Evolutionary conservation across 495 filamentous ascomycete genomes (phyloP), one percentile per base, ranked within the genome.

Genomic region (Hamigera avellanea): DNA sequence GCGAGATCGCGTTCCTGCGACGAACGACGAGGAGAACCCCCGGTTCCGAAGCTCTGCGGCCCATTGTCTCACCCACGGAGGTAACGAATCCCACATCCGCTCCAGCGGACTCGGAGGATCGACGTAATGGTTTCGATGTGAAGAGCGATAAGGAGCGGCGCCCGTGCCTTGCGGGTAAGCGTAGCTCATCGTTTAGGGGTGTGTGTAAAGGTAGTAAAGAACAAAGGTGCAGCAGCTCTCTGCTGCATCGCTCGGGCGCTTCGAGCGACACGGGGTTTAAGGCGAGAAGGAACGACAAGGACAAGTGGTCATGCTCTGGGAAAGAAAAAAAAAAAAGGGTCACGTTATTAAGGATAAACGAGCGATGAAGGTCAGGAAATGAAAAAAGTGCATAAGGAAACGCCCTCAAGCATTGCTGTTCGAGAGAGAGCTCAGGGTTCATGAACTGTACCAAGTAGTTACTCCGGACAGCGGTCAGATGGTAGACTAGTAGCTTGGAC

Each of bases 151-250:
- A 15, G 52, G 40, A 35, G 52, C 45, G 18, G 51, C 49, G 44
- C 53, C 43, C 15, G 46, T 35, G 36, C 34, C 49, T 15, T 50
- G 58, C 32, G 53, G 39, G 39, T 63, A 64, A 26, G 58, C 51
- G 45, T 64, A 62, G 40, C 56, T 64, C 62, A 65, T 64, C 31
- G 44, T 53, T 23, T n/a, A n/a, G n/a, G n/a, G n/a, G n/a, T n/a
- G n/a, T n/a, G n/a, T n/a, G n/a, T n/a, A n/a, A n/a, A n/a, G n/a
- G n/a, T n/a, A n/a, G n/a, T n/a, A n/a, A n/a, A n/a, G n/a, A n/a
- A n/a, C n/a, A n/a, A n/a, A n/a, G n/a, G n/a, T n/a, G n/a, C n/a
- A n/a, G n/a, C n/a, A n/a, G n/a, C n/a, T n/a, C n/a, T n/a, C n/a
- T n/a, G n/a, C n/a, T n/a, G n/a, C n/a, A n/a, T n/a, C n/a, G n/a